Evolutionary conservation across 331 rosid genomes (phyloP).

Genomic region (Quercus phellos): DNA sequence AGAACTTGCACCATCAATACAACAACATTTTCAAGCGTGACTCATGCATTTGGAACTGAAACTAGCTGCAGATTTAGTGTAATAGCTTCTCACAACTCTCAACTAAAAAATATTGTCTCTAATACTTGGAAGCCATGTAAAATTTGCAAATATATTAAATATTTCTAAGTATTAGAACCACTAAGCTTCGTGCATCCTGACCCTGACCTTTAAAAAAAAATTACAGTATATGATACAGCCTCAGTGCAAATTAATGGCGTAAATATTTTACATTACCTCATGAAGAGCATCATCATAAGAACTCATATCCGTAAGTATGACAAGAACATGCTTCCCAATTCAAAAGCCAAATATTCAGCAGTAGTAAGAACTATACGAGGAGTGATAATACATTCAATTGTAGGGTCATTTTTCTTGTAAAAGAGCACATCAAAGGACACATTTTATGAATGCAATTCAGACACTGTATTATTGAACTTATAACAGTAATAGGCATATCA

Average conservation of each 20-base stretch:
- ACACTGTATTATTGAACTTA: too few relatives aligned
- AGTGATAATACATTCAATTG: constrained; percentile 96
- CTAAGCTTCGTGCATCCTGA: neutral
- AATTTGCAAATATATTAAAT: neutral
- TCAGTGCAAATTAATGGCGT: too few relatives aligned
- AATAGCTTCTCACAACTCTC: too few relatives aligned
- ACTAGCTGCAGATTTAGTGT: neutral
- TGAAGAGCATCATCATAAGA: constrained; percentile 99
- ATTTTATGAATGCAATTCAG: too few relatives aligned
- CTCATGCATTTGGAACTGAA: neutral
- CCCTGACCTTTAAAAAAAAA: too few relatives aligned
- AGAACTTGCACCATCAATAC: neutral
- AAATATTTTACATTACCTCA: constrained; percentile 40
- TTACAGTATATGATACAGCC: too few relatives aligned
- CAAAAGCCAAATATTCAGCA: constrained; percentile 98
- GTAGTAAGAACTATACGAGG: constrained; percentile 99
- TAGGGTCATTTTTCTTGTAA: constrained; percentile 97
- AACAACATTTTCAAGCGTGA: neutral
- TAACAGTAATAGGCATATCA: too few relatives aligned
- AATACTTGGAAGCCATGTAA: neutral
- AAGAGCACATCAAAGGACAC: constrained; percentile 14
- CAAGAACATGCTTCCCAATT: constrained; percentile 99
- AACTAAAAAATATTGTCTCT: too few relatives aligned
- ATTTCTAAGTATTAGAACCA: constrained; percentile 6
- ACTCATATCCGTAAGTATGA: constrained; percentile 98